Evolutionary conservation across 176 grass and related monocot genomes (phyloP), one percentile per base, ranked within the genome.

Genomic region (Cenchrus fungigraminus): DNA sequence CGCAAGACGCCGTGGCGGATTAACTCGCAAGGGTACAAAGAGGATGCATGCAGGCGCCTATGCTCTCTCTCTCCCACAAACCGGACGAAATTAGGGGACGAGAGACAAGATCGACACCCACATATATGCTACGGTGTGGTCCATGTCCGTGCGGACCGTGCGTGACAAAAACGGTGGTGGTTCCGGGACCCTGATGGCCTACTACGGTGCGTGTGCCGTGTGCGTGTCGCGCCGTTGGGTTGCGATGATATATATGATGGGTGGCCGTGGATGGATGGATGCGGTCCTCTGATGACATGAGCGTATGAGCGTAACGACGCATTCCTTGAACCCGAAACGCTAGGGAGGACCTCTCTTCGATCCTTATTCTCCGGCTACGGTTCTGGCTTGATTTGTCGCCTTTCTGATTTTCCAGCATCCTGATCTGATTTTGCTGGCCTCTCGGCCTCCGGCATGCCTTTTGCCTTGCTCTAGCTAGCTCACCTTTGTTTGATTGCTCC

Each of bases 71-170:
- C 53, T 55, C 4, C 13, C 4, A 14, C 55, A 63, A 58, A 58
- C 10, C 57, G 7, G 57, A 84, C 80, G 83, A 73, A 84, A 19
- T 72, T 50, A 57, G 66, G 25, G 80, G 67, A 73, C 75, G 79
- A 79, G 40, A 25, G 58, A 49, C 86, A 42, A 83, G 56, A 83
- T 78, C 71, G 5, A 19, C 34, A 37, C 34, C 34, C 34, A 37
- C 34, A 37, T 37, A 3, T 3, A 37, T 37, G 34, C 34, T 37
- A 37, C 34, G 34, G 34, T 4, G 37, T 37, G 34, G 34, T 37
- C 2, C 34, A 37, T 37, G 34, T 37, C 34, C 34, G 34, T 37
- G 34, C 34, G 34, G 45, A 12, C 57, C 57, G 14, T 61, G 58
- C 19, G 57, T 43, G 31, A 19, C 58, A 34, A 77, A 54, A 54